Percentiles rank a stretch among this genome's conserved stretches.
phyloP scores from a whole-genome alignment of 2,329 filamentous ascomycete genomes.

The Lasiodiplodia gonubiensis region DNA sequence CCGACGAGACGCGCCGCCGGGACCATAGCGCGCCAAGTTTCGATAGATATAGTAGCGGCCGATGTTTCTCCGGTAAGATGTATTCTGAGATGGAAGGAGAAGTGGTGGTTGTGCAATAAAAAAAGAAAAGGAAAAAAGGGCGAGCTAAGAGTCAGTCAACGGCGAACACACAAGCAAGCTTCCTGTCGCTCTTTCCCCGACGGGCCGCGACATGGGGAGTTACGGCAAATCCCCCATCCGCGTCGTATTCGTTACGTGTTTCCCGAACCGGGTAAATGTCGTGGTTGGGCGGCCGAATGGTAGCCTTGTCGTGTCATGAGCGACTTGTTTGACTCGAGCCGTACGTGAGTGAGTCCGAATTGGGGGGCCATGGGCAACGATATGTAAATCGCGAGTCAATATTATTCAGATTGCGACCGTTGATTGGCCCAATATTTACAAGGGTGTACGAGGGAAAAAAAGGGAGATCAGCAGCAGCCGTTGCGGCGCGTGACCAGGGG shows the following conservation, averaged over 20 bases:
- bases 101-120: not conserved
- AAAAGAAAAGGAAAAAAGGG: not conserved
- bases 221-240: slow-evolving; percentile 9
- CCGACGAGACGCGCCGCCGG: not conserved
- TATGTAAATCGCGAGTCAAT: not conserved
- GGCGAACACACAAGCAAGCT: no score
- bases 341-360: not conserved
- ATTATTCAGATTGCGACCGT: not conserved
- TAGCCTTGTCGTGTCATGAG: slow-evolving; percentile 1
- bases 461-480: slow-evolving; percentile 23
- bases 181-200: not conserved
- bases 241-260: slow-evolving; percentile 20
- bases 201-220: slow-evolving; percentile 3
- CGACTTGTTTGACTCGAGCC: slow-evolving; percentile 1
- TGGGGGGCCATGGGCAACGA: not conserved
- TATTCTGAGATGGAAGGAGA: not conserved
- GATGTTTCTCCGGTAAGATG: not conserved
- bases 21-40: not conserved
- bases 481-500: slow-evolving; percentile 20
- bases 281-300: not conserved
- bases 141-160: not conserved
- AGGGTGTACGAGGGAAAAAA: not conserved
- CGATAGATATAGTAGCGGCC: not conserved
- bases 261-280: not conserved
- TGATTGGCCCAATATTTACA: not conserved